A percentile compares a stretch with the other conserved stretches of the same genome.
These are phyloP conservation scores for Saccharum hybrid DNA, from an alignment of 202 grass and related monocot genomes.

Conservation along the genomic window DNA sequence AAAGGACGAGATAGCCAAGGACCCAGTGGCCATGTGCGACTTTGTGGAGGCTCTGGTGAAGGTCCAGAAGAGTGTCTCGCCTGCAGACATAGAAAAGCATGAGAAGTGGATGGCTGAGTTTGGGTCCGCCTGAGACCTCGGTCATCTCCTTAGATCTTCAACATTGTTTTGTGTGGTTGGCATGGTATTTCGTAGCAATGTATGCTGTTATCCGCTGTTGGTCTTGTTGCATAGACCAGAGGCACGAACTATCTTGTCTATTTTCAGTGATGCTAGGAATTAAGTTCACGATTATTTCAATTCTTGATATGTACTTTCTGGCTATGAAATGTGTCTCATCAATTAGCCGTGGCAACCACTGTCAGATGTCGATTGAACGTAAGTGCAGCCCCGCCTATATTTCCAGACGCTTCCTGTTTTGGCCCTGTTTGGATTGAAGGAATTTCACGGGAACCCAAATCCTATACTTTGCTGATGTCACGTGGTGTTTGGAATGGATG, in stretches of 20 bases:
- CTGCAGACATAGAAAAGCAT: slow-evolving; percentile 83
- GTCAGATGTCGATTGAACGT: neutral
- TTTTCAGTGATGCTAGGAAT: slow-evolving; percentile 31
- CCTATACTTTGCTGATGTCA: too few relatives aligned
- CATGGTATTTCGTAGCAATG: slow-evolving; percentile 8
- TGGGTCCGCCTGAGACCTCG: slow-evolving; percentile 68
- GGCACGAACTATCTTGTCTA: neutral
- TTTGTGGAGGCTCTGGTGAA: slow-evolving; percentile 83
- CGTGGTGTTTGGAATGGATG: too few relatives aligned
- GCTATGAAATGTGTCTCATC: neutral
- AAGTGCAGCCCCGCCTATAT: neutral
- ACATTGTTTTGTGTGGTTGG: neutral
- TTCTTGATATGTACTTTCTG: slow-evolving; percentile 15
- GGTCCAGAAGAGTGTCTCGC: slow-evolving; percentile 95
- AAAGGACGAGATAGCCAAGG: slow-evolving; percentile 89
- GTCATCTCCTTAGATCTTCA: slow-evolving; percentile 5
- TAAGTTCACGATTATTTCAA: slow-evolving; percentile 7
- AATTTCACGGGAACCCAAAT: too few relatives aligned
- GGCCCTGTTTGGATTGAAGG: too few relatives aligned
- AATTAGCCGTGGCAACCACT: neutral
- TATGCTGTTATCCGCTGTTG: neutral
- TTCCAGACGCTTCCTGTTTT: neutral
- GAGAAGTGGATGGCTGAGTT: slow-evolving; percentile 99
- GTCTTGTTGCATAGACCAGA: neutral
- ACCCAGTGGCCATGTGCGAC: slow-evolving; percentile 90